Conservation (phyloP, 2,329 filamentous ascomycete genomes). For the Aspergillus nomiae region DNA sequence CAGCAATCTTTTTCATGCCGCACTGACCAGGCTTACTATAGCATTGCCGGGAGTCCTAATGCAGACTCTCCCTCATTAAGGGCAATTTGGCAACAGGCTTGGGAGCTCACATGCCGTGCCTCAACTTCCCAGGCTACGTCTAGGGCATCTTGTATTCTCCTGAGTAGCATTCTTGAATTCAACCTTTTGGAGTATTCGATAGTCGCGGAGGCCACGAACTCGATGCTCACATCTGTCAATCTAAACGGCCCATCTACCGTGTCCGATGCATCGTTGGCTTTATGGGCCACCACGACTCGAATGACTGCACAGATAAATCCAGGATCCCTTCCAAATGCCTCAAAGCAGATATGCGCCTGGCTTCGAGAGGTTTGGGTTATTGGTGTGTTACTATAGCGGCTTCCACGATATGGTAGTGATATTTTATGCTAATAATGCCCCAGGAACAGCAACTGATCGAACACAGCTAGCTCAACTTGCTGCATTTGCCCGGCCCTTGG, state of each 20-base stretch:
- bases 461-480: constrained; percentile 67
- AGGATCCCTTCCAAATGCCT: constrained; percentile 66
- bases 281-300: constrained; percentile 72
- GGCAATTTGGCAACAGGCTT: constrained; percentile 68
- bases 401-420: background rate
- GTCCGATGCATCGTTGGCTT: constrained; percentile 73
- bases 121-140: constrained; percentile 71
- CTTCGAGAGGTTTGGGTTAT: constrained; percentile 79
- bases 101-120: constrained; percentile 72
- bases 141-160: constrained; percentile 73
- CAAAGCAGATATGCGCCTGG: constrained; percentile 78
- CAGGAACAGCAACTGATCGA: constrained; percentile 62
- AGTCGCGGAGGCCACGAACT: constrained; percentile 69
- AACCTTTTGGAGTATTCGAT: constrained; percentile 68
- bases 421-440: constrained; percentile 9
- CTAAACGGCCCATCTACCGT: constrained; percentile 77
- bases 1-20: background rate
- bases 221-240: constrained; percentile 74
- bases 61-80: constrained; percentile 47
- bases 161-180: constrained; percentile 67
- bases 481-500: constrained; percentile 63
- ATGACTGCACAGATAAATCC: constrained; percentile 68
- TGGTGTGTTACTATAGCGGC: constrained; percentile 54
- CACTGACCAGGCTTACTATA: constrained; percentile 22
- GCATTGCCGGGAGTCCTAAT: constrained; percentile 33